phyloP scores from a whole-genome alignment of 257 asterid genomes.

The Solanum rostratum region DNA sequence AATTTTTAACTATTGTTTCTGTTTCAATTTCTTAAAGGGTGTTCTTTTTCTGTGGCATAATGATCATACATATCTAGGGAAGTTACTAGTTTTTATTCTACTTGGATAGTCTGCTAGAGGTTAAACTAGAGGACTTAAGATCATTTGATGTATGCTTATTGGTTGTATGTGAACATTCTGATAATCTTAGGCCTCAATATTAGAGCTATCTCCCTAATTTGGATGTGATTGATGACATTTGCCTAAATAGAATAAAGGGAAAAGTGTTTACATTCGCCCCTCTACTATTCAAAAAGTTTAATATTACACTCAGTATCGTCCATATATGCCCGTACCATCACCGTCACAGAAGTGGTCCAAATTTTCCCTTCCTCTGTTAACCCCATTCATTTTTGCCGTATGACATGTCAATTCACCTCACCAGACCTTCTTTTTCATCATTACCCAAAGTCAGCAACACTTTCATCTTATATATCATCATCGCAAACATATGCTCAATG shows the following conservation, averaged over 20 bases:
- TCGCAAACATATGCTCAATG: background rate
- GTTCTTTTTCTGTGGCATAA: background rate
- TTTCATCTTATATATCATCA: background rate
- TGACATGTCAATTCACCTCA: background rate
- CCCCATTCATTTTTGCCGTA: background rate
- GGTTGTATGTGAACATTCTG: background rate
- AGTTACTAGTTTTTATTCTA: background rate
- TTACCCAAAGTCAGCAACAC: background rate
- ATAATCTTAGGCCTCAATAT: background rate
- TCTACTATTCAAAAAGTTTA: background rate
- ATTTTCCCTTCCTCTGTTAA: background rate
- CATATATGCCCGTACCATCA: background rate
- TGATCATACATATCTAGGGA: background rate
- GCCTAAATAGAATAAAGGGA: background rate
- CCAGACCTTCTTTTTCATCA: background rate
- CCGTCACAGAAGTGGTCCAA: background rate
- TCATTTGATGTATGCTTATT: background rate
- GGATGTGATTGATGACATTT: background rate
- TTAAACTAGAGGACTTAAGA: background rate
- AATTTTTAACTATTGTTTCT: background rate
- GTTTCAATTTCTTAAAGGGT: background rate
- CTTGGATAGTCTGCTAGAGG: background rate
- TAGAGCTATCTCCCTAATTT: background rate
- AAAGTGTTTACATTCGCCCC: background rate
- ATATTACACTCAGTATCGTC: background rate